Evolutionary conservation across 139 green algal genomes (phyloP).

Genomic region (Chlamydomonas applanata): DNA sequence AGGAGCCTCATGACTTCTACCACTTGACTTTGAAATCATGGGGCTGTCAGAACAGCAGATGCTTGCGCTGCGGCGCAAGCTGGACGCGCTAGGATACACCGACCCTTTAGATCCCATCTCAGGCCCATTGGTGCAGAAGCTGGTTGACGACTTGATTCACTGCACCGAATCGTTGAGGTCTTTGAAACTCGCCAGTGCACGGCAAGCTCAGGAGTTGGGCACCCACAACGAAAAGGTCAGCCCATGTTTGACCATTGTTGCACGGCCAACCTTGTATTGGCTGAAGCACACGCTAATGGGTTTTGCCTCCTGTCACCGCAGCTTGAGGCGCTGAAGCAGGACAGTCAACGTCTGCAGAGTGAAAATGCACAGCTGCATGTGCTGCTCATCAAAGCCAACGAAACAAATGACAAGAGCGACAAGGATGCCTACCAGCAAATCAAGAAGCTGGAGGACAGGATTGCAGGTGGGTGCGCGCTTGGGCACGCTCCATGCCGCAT

Average conservation of each 20-base stretch:
- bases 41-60: neutral
- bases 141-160: constrained; percentile 67
- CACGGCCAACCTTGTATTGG: neutral
- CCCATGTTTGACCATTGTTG: neutral
- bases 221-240: constrained; percentile 50
- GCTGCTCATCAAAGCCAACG: constrained; percentile 58
- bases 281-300: too few species aligned
- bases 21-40: neutral
- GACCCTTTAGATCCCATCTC: constrained; percentile 40
- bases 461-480: neutral
- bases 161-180: constrained; percentile 60
- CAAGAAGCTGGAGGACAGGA: constrained; percentile 48
- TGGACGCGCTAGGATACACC: constrained; percentile 61
- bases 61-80: constrained; percentile 42
- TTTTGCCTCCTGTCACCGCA: constrained; percentile 14
- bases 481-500: neutral
- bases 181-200: constrained; percentile 51
- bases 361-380: constrained; percentile 75
- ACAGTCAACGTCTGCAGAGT: constrained; percentile 43
- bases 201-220: constrained; percentile 52
- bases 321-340: constrained; percentile 59
- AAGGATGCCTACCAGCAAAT: constrained; percentile 39
- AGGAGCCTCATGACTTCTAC: too few species aligned
- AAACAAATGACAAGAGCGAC: constrained; percentile 43
- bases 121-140: constrained; percentile 47